Percentiles rank a stretch among this genome's conserved stretches.
These are phyloP conservation scores for Coemansia sp. DNA, from an alignment of 192 early-diverging fungal species.

Conservation along the genomic window DNA sequence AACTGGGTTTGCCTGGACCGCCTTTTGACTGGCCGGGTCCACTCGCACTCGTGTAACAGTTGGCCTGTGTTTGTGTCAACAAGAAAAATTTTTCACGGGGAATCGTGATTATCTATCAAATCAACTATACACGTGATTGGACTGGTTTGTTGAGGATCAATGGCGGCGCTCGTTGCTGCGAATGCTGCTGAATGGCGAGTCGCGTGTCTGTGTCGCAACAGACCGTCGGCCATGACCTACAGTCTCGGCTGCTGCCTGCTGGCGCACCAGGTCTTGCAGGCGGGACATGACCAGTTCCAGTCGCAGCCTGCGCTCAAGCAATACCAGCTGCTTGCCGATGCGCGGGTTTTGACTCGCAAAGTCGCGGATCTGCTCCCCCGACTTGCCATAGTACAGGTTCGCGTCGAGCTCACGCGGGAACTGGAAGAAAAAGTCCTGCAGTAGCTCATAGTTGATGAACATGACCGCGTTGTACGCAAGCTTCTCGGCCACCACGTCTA, in stretches of 20 bases:
- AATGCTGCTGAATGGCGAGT: slow-evolving; percentile 5
- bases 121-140: slow-evolving; percentile 3
- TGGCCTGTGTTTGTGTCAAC: neutral
- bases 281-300: slow-evolving; percentile 75
- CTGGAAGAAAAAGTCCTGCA: slow-evolving; percentile 99
- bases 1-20: neutral
- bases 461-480: slow-evolving; percentile 92
- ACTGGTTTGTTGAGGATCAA: slow-evolving; percentile 14
- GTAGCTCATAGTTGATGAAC: slow-evolving; percentile 96
- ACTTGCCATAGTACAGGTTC: slow-evolving; percentile 84
- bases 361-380: slow-evolving; percentile 72
- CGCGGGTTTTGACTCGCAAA: slow-evolving; percentile 91
- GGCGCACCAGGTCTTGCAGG: slow-evolving; percentile 43
- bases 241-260: slow-evolving; percentile 31
- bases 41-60: neutral
- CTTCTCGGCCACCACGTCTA: slow-evolving; percentile 92
- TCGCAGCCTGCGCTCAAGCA: slow-evolving; percentile 82
- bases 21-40: neutral
- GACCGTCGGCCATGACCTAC: neutral
- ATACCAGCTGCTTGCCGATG: slow-evolving; percentile 78
- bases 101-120: neutral
- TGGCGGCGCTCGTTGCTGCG: slow-evolving; percentile 14
- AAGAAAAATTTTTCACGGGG: slow-evolving; percentile 10
- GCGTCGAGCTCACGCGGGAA: slow-evolving; percentile 94
- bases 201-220: neutral